Evolutionary conservation across 148 eudicot genomes (phyloP).

Genomic region (Dysphania ambrosioides): DNA sequence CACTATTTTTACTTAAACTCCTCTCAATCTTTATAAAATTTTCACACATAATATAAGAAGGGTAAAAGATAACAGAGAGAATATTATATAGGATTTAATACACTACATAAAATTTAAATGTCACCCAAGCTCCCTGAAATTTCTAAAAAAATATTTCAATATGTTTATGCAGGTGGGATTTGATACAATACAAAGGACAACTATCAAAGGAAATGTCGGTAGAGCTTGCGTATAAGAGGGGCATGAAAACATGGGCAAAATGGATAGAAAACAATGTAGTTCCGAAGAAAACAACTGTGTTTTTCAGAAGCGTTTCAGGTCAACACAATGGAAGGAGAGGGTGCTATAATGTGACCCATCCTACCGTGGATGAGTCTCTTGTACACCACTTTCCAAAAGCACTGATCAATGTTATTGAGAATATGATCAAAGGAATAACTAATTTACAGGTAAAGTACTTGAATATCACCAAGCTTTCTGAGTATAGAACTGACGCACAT

Average conservation of each 20-base stretch:
- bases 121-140: no score
- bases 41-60: no score
- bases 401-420: constrained; percentile 24
- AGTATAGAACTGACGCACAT: constrained; percentile 40
- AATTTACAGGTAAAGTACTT: constrained; percentile 24
- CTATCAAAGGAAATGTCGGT: constrained; percentile 26
- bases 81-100: no score
- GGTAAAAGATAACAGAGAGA: no score
- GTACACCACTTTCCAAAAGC: constrained; percentile 1
- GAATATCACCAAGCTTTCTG: constrained; percentile 34
- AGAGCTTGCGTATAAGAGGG: constrained; percentile 32
- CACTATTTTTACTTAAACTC: no score
- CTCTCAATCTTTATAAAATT: no score
- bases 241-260: constrained; percentile 42
- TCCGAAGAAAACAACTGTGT: constrained; percentile 7
- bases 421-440: background rate
- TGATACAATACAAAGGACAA: constrained; percentile 27
- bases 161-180: constrained; percentile 41
- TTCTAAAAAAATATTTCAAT: no score
- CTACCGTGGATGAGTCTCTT: constrained; percentile 4
- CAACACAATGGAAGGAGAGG: constrained; percentile 13
- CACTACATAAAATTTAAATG: no score
- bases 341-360: constrained; percentile 21
- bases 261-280: constrained; percentile 1
- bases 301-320: constrained; percentile 26